Evolutionary conservation across 495 filamentous ascomycete species (phyloP), one percentile per base, ranked within the genome.

Genomic region (Durotheca rogersii): DNA sequence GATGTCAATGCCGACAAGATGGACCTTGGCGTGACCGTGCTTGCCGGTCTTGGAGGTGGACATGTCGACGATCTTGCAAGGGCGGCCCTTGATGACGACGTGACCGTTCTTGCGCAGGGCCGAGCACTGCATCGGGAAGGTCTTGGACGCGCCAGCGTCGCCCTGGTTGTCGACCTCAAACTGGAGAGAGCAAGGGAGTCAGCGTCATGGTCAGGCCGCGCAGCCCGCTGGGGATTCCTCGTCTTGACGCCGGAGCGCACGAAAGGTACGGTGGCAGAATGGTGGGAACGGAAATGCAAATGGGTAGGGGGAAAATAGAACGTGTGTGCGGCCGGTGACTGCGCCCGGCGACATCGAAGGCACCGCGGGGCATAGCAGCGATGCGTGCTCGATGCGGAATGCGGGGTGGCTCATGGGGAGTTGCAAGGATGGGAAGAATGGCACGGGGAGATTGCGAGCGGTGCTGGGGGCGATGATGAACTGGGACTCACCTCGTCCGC

Each of bases 31-130:
- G 86, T 99, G 93, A 73, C 93, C 93, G 87, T 99, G 93, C 88
- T 99, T 99, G 73, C 93, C 93, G 56, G 93, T 99, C 90, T 99
- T 99, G 69, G 93, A 99, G 76, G 93, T 99, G 54, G 88, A 92
- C 93, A 99, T 99, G 67, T 96, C 93, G 72, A 96, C 88, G 64
- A 99, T 99, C 85, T 96, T 97, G 90, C 93, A 99, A 55, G 93
- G 93, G 64, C 93, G 92, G 70, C 79, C 75, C 83, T 99, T 97
- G 77, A 99, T 97, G 66, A 92, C 87, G 76, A 99, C 93, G 65
- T 84, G 83, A 61, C 93, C 93, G 84, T 92, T 93, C 90, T 99
- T 97, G 66, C 93, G 84, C 79, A 99, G 83, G 61, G 93, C 92
- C 75, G 93, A 99, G 76, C 93, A 99, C 80, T 99, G 93, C 88